These are phyloP conservation scores for Phytophthora meadii DNA, from an alignment of 352 stramenopile genomes.

Conservation along the genomic window DNA sequence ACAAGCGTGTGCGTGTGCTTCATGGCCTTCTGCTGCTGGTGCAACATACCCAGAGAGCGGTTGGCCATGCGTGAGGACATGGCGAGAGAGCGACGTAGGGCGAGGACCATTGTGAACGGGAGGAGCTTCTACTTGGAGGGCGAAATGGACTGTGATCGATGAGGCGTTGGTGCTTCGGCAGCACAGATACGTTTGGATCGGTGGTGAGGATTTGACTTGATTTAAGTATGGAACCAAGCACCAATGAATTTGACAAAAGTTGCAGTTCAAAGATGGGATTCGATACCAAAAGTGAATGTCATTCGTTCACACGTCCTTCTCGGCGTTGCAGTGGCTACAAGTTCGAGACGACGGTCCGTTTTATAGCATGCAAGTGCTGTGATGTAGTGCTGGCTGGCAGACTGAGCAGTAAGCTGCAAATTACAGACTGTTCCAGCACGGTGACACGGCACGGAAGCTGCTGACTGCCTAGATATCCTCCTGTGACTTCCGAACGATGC, in stretches of 20 bases:
- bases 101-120: conserved; percentile 55
- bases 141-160: conserved; percentile 14
- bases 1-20: conserved; percentile 91
- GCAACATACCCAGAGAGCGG: conserved; percentile 41
- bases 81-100: conserved; percentile 59
- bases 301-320: conserved; percentile 11
- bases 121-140: conserved; percentile 39
- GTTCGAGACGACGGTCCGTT: conserved; percentile 16
- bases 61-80: conserved; percentile 42
- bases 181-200: background rate
- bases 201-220: no score
- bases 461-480: conserved; percentile 87
- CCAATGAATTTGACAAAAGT: no score
- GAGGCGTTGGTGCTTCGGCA: conserved; percentile 11
- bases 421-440: conserved; percentile 1
- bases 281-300: conserved; percentile 33
- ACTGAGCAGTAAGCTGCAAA: background rate
- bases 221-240: no score
- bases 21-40: conserved; percentile 66
- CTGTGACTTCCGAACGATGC: conserved; percentile 93
- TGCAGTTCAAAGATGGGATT: background rate
- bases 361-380: conserved; percentile 30
- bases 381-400: background rate
- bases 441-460: conserved; percentile 3
- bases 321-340: conserved; percentile 4